Evolutionary conservation across 345 rosid species (phyloP).

Genomic region (Euphorbia peplus): DNA sequence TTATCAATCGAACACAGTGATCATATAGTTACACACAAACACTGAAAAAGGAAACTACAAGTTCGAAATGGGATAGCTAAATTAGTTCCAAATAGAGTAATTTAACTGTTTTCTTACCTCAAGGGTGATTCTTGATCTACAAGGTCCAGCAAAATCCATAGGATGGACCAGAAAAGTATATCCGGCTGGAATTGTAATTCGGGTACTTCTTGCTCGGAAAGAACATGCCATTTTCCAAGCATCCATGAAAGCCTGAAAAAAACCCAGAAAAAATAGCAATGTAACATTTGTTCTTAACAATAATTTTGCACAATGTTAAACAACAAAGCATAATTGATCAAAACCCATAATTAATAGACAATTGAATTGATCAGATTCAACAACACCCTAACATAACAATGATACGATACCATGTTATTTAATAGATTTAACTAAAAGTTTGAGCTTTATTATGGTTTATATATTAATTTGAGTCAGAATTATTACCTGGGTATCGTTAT

Average conservation of each 20-base stretch:
- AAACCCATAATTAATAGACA: background rate
- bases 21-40: constrained; percentile 4
- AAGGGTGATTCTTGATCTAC: constrained; percentile 72
- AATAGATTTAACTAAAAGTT: too few relatives aligned
- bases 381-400: too few relatives aligned
- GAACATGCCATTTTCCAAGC: constrained; percentile 84
- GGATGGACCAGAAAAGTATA: constrained; percentile 55
- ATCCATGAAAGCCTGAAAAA: constrained; percentile 52
- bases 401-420: too few relatives aligned
- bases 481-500: constrained; percentile 64
- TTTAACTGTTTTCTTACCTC: constrained; percentile 43
- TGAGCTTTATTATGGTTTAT: too few relatives aligned
- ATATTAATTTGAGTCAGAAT: too few relatives aligned
- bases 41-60: background rate
- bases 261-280: constrained; percentile 4
- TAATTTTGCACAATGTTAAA: background rate
- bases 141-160: constrained; percentile 67
- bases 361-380: background rate
- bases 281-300: background rate
- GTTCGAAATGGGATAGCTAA: background rate
- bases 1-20: constrained; percentile 13
- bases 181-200: constrained; percentile 52
- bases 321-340: background rate
- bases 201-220: constrained; percentile 38
- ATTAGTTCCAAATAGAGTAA: background rate